These are phyloP conservation scores for Pythium insidiosum DNA, from an alignment of 352 stramenopile species.

Conservation along the genomic window DNA sequence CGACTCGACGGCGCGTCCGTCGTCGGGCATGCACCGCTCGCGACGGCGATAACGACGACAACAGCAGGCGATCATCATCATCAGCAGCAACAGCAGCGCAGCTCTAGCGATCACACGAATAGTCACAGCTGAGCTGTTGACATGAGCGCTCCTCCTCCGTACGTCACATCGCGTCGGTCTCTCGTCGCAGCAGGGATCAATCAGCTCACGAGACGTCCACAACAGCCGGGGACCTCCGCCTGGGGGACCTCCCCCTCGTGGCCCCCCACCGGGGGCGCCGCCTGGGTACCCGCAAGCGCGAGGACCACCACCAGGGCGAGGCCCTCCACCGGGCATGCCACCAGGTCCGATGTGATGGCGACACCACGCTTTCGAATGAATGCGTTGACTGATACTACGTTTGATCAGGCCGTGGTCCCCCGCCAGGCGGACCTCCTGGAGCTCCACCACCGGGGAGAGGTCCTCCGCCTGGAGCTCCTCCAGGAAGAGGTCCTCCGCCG, in stretches of 20 bases:
- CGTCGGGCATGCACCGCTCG: too few species aligned
- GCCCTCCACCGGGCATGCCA: slow-evolving; percentile 19
- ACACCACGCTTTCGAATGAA: background rate
- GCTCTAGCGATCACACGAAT: too few species aligned
- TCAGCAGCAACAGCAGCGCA: too few species aligned
- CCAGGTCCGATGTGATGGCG: slow-evolving; percentile 14
- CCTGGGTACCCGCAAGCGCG: slow-evolving; percentile 8
- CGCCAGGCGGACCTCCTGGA: background rate
- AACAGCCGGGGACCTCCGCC: too few species aligned
- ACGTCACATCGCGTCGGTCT: too few species aligned
- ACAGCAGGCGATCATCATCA: too few species aligned
- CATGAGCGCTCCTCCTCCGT: slow-evolving; percentile 14
- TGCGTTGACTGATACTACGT: background rate
- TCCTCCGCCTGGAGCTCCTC: slow-evolving; percentile 9
- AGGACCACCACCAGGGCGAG: slow-evolving; percentile 17
- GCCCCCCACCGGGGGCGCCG: slow-evolving; percentile 16
- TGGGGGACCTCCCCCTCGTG: slow-evolving; percentile 5
- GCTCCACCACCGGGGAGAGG: slow-evolving; percentile 10
- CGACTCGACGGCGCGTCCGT: too few species aligned
- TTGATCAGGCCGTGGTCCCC: background rate
- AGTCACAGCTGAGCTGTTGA: too few species aligned
- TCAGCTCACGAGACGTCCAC: too few species aligned
- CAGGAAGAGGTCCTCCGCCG: slow-evolving; percentile 22
- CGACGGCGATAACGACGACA: background rate
- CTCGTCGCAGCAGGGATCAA: too few species aligned